Percentiles rank a stretch among this genome's conserved stretches.
Conservation (phyloP, 139 green algal genomes). For the Pseudopediastrum boryanum region DNA sequence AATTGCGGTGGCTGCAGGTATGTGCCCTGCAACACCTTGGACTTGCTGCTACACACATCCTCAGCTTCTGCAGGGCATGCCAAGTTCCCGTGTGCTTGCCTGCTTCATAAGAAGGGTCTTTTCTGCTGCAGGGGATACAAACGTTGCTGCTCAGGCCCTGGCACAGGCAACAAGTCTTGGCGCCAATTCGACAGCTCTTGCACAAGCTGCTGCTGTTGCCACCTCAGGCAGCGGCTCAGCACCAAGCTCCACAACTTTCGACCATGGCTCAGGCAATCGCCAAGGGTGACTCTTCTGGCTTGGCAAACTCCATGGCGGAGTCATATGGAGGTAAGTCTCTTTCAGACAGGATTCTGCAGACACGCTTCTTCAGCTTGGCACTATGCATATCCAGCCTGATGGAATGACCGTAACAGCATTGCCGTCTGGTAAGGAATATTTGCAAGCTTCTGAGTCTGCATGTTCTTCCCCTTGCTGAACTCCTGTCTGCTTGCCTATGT, state of each 20-base stretch:
- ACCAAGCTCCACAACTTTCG: neutral
- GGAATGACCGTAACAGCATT: neutral
- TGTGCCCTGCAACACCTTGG: too few relatives aligned
- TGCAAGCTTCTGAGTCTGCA: neutral
- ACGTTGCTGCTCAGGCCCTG: conserved; percentile 5
- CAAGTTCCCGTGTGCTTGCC: neutral
- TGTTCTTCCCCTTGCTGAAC: neutral
- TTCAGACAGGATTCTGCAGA: neutral
- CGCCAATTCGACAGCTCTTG: neutral
- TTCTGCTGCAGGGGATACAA: conserved; percentile 2
- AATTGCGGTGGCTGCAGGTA: conserved; percentile 20
- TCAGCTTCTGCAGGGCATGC: too few relatives aligned
- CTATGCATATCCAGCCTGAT: neutral
- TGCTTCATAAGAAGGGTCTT: neutral
- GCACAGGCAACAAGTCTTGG: neutral
- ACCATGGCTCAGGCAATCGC: neutral
- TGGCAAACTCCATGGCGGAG: neutral
- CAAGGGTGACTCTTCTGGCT: neutral
- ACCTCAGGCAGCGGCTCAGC: neutral
- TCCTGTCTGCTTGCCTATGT: neutral
- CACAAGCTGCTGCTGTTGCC: conserved; percentile 7
- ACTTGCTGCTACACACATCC: too few relatives aligned
- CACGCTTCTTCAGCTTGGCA: neutral
- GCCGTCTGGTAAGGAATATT: neutral
- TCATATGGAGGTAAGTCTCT: too few relatives aligned